Evolutionary conservation across 1,284 basidiomycete species (phyloP).

Genomic region (Marasmius tenuissimus): DNA sequence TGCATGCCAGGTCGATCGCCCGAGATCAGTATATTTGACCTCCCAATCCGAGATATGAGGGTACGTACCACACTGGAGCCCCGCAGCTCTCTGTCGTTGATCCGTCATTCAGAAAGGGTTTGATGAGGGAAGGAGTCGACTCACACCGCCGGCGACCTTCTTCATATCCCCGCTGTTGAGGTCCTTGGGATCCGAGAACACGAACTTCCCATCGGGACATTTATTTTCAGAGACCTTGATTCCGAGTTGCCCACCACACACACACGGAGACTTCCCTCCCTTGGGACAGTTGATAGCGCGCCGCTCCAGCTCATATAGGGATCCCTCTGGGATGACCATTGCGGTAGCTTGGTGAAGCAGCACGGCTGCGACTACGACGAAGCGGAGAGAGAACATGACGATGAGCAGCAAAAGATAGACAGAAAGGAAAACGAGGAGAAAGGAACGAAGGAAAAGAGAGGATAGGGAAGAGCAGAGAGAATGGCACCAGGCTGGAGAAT

Average conservation of each 20-base stretch:
- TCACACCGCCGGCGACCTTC: neutral
- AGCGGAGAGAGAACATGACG: neutral
- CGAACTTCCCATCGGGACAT: neutral
- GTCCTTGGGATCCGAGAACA: neutral
- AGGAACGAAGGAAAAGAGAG: neutral
- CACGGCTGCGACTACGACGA: neutral
- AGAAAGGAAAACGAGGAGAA: neutral
- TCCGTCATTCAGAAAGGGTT: neutral
- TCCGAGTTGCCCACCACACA: neutral
- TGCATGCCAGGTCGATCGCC: neutral
- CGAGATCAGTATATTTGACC: neutral
- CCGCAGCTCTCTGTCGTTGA: neutral
- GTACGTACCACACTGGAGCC: neutral
- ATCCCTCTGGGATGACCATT: neutral
- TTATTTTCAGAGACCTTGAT: neutral
- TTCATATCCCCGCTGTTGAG: neutral
- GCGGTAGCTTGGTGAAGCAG: neutral
- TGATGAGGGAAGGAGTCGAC: neutral
- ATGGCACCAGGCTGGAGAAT: neutral
- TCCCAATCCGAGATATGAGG: neutral
- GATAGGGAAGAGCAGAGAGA: neutral
- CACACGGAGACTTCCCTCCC: neutral
- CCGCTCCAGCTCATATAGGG: neutral
- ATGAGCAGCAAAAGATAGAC: neutral
- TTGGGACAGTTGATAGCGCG: neutral